phyloP scores from a whole-genome alignment of 1,284 basidiomycete genomes.

The Cryptococcus sp. region DNA sequence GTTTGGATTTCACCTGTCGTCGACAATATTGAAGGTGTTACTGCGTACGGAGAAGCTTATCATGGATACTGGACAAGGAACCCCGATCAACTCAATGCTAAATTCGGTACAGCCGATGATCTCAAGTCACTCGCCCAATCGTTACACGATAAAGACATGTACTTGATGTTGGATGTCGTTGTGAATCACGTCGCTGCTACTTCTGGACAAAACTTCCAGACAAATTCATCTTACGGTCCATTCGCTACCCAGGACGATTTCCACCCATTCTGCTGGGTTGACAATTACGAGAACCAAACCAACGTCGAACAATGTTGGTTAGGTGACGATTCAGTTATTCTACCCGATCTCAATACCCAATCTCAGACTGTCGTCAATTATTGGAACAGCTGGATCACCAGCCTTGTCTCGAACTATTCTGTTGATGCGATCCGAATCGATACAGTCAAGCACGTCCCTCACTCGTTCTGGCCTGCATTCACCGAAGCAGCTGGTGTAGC shows the following conservation, averaged over 20 bases:
- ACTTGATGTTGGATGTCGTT: conserved; percentile 52
- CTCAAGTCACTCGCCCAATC: conserved; percentile 47
- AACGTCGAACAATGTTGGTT: conserved; percentile 52
- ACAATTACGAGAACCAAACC: conserved; percentile 49
- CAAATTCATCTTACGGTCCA: conserved; percentile 21
- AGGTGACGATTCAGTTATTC: conserved; percentile 38
- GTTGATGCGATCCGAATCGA: conserved; percentile 51
- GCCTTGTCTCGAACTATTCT: conserved; percentile 45
- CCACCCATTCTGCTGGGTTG: conserved; percentile 48
- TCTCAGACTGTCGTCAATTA: conserved; percentile 38
- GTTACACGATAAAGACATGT: conserved; percentile 50
- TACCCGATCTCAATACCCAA: conserved; percentile 51
- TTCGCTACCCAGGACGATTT: conserved; percentile 41
- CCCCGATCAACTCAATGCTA: conserved; percentile 42
- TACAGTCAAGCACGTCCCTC: conserved; percentile 51
- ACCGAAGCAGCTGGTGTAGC: conserved; percentile 47
- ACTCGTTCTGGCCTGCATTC: conserved; percentile 50
- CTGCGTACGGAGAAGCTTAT: conserved; percentile 39
- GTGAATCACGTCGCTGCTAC: conserved; percentile 34
- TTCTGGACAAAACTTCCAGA: conserved; percentile 11
- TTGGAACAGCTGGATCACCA: conserved; percentile 49
- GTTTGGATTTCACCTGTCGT: conserved; percentile 48
- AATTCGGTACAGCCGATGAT: conserved; percentile 50
- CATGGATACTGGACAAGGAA: conserved; percentile 44
- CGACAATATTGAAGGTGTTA: conserved; percentile 36